phyloP scores from a whole-genome alignment of 2,329 filamentous ascomycete species.

The Aphanoascus verrucosus region DNA sequence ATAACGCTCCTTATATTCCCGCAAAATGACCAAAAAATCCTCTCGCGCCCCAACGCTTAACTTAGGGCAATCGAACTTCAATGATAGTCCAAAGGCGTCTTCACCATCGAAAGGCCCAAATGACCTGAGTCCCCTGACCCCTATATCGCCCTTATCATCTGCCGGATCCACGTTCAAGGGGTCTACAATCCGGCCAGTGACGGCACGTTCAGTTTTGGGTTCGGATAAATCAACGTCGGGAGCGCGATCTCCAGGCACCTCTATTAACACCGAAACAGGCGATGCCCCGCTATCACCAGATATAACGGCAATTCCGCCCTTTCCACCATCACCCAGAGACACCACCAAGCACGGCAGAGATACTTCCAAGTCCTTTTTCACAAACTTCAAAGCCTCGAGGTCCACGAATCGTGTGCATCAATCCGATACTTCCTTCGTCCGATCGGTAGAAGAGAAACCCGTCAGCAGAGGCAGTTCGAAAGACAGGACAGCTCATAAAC shows the following conservation, averaged over 20 bases:
- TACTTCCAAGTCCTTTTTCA: constrained; percentile 38
- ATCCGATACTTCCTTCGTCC: constrained; percentile 31
- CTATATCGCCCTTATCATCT: constrained; percentile 14
- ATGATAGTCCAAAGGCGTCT: constrained; percentile 2
- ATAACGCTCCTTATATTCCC: constrained; percentile 1
- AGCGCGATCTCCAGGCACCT: constrained; percentile 22
- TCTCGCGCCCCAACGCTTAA: constrained; percentile 13
- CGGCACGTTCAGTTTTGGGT: constrained; percentile 13
- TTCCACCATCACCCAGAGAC: constrained; percentile 35
- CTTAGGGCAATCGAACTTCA: constrained; percentile 14
- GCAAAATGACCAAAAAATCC: constrained; percentile 16
- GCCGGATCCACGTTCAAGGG: constrained; percentile 13
- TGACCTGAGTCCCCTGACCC: constrained; percentile 8
- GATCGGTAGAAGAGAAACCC: constrained; percentile 28
- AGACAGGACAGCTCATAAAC: constrained; percentile 30
- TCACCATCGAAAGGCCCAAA: constrained; percentile 11
- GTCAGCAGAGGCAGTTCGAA: constrained; percentile 37
- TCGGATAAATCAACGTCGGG: constrained; percentile 23
- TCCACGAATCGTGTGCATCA: constrained; percentile 34
- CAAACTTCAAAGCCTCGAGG: constrained; percentile 38
- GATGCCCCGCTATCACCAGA: constrained; percentile 30
- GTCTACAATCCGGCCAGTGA: constrained; percentile 34
- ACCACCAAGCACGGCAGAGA: constrained; percentile 34
- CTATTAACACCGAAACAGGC: constrained; percentile 17
- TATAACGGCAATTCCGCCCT: constrained; percentile 37